Conservation (phyloP, 192 early-diverging fungal genomes). For the Coemansia sp. region DNA sequence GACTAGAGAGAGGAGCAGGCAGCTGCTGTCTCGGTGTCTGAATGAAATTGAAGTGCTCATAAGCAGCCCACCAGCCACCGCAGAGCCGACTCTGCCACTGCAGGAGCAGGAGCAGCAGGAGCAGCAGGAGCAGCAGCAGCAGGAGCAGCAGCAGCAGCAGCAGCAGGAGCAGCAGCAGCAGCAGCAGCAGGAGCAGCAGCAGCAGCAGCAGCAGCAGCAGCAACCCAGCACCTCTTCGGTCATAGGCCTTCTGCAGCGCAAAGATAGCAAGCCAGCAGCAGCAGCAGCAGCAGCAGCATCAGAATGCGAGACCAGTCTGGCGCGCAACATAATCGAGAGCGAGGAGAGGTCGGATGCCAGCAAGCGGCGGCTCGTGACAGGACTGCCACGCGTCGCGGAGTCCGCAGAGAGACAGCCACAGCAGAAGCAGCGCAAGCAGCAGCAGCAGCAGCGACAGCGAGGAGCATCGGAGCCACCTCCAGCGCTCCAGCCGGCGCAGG, state of each 20-base stretch:
- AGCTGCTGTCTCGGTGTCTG: conserved; percentile 32
- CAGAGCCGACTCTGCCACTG: conserved; percentile 6
- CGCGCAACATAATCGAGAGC: conserved; percentile 30
- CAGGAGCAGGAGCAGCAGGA: too few species aligned
- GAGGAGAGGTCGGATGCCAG: background rate
- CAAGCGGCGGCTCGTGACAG: background rate
- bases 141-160: too few species aligned
- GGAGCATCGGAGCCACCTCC: background rate
- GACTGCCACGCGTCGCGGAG: background rate
- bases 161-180: too few species aligned
- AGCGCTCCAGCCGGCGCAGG: background rate
- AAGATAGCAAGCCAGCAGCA: background rate
- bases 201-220: background rate
- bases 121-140: too few species aligned
- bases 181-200: conserved; percentile 2
- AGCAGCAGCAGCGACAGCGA: conserved; percentile 24
- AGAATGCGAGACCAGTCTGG: background rate
- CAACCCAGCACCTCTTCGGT: background rate
- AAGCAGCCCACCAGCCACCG: background rate
- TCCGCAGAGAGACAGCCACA: background rate
- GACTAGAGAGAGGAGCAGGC: conserved; percentile 21
- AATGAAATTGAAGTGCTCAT: conserved; percentile 40
- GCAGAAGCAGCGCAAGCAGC: conserved; percentile 1
- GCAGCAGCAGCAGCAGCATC: background rate
- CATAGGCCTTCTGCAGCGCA: background rate